Evolutionary conservation across 352 stramenopile genomes (phyloP).

Genomic region (Phytopythium litorale): DNA sequence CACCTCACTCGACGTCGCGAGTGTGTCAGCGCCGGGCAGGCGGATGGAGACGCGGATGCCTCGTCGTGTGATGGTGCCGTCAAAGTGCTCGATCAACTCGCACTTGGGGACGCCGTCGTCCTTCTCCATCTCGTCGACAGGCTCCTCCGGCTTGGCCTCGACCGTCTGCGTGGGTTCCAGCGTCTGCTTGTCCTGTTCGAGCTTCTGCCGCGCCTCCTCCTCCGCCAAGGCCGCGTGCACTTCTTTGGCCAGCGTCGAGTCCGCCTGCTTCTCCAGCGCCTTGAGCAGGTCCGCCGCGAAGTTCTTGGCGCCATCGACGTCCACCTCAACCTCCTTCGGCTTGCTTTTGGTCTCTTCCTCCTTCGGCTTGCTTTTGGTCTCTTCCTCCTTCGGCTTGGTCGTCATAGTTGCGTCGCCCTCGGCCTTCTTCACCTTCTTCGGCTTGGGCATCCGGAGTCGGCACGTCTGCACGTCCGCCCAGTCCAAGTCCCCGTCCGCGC

Average conservation of each 20-base stretch:
- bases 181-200: not conserved
- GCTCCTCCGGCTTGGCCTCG: constrained; percentile 10
- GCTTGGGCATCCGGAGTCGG: constrained; percentile 39
- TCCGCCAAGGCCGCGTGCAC: constrained; percentile 2
- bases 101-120: constrained; percentile 16
- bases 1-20: constrained; percentile 8
- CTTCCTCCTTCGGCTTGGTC: constrained; percentile 3
- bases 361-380: not conserved
- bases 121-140: constrained; percentile 12
- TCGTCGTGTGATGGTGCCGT: constrained; percentile 9
- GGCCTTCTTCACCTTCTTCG: constrained; percentile 9
- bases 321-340: constrained; percentile 3
- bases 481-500: constrained; percentile 39
- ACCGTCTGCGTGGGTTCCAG: constrained; percentile 2
- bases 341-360: not conserved
- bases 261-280: constrained; percentile 1
- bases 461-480: constrained; percentile 55
- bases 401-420: constrained; percentile 8
- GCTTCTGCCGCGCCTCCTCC: not conserved
- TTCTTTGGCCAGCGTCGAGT: constrained; percentile 7
- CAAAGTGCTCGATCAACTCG: constrained; percentile 21
- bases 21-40: not conserved
- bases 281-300: constrained; percentile 21
- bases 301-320: constrained; percentile 11
- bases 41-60: constrained; percentile 22